Base-by-base conservation (phyloP, 1,284 basidiomycete species). In the Fomitiporia mediterranea region DNA sequence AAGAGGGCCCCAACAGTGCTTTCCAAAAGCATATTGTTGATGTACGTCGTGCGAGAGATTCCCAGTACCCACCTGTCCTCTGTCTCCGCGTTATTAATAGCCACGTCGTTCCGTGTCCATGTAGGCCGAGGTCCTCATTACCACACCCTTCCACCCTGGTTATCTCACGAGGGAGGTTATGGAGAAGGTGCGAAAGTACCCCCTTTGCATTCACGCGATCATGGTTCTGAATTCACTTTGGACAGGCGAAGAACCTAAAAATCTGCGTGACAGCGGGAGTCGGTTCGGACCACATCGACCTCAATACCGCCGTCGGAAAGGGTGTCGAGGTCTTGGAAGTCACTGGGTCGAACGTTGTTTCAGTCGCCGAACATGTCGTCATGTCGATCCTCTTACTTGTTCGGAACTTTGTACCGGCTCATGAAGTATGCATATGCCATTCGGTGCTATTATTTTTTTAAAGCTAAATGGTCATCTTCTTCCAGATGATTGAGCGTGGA, bases 231-330 rank as follows among this genome's bases (percentile, higher is more conserved):
- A 7, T 30, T 2, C 32, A 34, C 8, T 25, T 25, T 47, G 34
- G 64, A 44, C 75, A 90, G 79, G 91, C 94, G 35, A 87, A 87
- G 73, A 95, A 96, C 66, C 82, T 98, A 66, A 96, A 94, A 75
- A 73, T 96, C 61, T 93, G 89, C 67, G 81, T 97, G 66, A 98
- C 94, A 8, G 94, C 94, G 53, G 94, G 94, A 73, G 94, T 98
- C 47, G 94, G 94, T 11, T 94, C 91, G 30, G 94, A 96, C 74
- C 91, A 94, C 73, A 84, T 97, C 66, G 93, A 97, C 70, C 80
- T 97, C 55, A 86, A 95, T 67, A 89, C 89, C 23, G 91, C 91
- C 49, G 92, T 93, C 67, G 81, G 91, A 70, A 78, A 81, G 64
- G 80, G 82, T 61, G 85, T 97, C 65, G 86, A 93, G 66, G 94